phyloP scores from a whole-genome alignment of 129 eudicot genomes.

The Lonicera japonica region DNA sequence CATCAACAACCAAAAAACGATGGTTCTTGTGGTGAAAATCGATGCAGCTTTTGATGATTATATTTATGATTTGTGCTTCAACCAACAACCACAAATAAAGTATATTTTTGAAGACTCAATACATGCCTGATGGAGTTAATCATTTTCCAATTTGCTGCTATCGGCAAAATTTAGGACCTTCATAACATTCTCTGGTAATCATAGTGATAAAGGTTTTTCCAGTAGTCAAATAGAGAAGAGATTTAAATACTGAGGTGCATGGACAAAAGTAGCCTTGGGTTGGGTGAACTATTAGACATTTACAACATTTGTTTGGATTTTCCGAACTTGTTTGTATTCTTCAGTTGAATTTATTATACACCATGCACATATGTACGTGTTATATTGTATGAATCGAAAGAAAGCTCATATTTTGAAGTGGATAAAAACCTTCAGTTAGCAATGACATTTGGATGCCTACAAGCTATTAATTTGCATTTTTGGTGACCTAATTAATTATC shows the following conservation, averaged over 20 bases:
- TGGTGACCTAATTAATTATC: too few species aligned
- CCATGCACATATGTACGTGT: too few species aligned
- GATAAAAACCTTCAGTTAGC: too few species aligned
- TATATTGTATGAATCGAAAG: too few species aligned
- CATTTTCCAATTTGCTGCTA: background rate
- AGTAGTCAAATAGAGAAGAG: background rate
- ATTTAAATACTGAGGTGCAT: too few species aligned
- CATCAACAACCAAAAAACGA: conserved; percentile 34
- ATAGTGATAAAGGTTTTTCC: background rate
- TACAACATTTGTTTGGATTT: background rate
- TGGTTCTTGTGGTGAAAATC: conserved; percentile 81
- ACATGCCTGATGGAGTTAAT: background rate
- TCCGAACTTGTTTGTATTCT: background rate
- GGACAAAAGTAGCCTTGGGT: background rate
- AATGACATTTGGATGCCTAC: too few species aligned
- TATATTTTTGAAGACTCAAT: background rate
- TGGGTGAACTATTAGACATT: background rate
- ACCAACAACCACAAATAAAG: background rate
- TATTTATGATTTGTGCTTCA: background rate
- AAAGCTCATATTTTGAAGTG: background rate
- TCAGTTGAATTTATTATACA: background rate
- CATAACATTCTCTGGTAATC: too few species aligned
- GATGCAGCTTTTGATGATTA: background rate
- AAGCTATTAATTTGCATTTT: too few species aligned
- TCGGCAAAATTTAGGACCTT: background rate